Evolutionary conservation across 1,284 basidiomycete species (phyloP), one percentile per base, ranked within the genome.

Genomic region (Ceratobasidium papillatum): DNA sequence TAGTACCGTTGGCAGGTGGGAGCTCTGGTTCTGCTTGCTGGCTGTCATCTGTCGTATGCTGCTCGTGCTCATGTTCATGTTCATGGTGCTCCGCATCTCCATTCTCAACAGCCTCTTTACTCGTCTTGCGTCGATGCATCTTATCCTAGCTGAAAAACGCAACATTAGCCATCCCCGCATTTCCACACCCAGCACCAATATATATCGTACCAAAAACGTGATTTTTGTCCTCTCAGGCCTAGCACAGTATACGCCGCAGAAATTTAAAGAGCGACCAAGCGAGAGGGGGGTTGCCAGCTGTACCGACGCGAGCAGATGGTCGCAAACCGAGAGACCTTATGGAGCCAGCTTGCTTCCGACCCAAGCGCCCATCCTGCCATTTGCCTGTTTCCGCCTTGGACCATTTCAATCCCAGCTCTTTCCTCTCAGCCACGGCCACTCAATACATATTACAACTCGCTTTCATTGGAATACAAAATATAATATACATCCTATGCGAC

Each of bases 41-140:
- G 25, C 45, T 59, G 58, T 69, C 51, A 27, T 62, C 34, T 25
- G 32, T 34, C 52, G 8, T 43, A 14, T 27, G 56, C 27, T 59
- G 32, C 25, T 34, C 54, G n/a, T 52, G 17, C 17, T 19, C 17
- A 38, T 56, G 41, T 34, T 63, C 56, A 47, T 76, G 75, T 47
- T 56, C 41, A 43, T 45, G 17, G 54, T 58, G 36, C 41, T 52
- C 72, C 47, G 75, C 74, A 69, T 77, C 76, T 17, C 34, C 36
- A 11, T 41, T 41, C 14, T 61, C 59, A 11, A 75, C 76, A 73
- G 79, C 78, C 74, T 81, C 80, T 59, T 78, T 78, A 68, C 83
- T 83, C 30, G 82, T 81, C 76, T 82, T 84, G 74, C 81, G 80
- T 75, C 79, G 78, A 75, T 84, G 84, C 68, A 83, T 82, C 3